These are phyloP conservation scores for Metschnikowia proteae DNA, from an alignment of 805 yeast species.

Conservation along the genomic window DNA sequence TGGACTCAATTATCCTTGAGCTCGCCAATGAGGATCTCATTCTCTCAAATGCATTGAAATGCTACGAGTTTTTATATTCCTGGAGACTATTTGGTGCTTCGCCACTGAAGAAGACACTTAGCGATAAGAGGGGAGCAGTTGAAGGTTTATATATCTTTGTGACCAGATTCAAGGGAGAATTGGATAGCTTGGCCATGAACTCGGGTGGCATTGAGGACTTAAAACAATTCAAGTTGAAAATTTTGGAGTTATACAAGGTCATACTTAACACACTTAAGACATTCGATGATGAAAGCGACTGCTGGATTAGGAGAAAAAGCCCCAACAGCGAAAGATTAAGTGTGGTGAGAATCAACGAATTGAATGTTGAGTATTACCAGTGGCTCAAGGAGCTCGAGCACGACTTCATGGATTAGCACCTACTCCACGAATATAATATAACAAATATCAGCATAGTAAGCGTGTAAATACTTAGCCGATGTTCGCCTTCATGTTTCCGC, in stretches of 20 bases:
- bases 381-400: slow-evolving; percentile 34
- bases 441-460: not conserved
- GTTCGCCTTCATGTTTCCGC: slow-evolving; percentile 72
- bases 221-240: slow-evolving; percentile 34
- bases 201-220: slow-evolving; percentile 21
- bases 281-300: slow-evolving; percentile 32
- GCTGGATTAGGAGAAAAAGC: slow-evolving; percentile 32
- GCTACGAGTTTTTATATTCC: slow-evolving; percentile 37
- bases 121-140: slow-evolving; percentile 42
- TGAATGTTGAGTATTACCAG: slow-evolving; percentile 30
- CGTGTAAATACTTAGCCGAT: slow-evolving; percentile 26
- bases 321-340: slow-evolving; percentile 13
- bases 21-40: slow-evolving; percentile 31
- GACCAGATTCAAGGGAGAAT: slow-evolving; percentile 30
- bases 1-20: slow-evolving; percentile 32
- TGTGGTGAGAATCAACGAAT: slow-evolving; percentile 28
- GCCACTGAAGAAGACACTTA: not conserved
- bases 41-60: slow-evolving; percentile 28
- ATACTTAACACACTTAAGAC: slow-evolving; percentile 37
- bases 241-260: slow-evolving; percentile 40
- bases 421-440: not conserved
- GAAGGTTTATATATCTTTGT: slow-evolving; percentile 39
- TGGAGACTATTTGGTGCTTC: slow-evolving; percentile 32
- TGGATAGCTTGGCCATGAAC: slow-evolving; percentile 16
- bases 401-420: slow-evolving; percentile 16